Base-by-base conservation (phyloP, 495 filamentous ascomycete species). In the Lophium mytilinum region DNA sequence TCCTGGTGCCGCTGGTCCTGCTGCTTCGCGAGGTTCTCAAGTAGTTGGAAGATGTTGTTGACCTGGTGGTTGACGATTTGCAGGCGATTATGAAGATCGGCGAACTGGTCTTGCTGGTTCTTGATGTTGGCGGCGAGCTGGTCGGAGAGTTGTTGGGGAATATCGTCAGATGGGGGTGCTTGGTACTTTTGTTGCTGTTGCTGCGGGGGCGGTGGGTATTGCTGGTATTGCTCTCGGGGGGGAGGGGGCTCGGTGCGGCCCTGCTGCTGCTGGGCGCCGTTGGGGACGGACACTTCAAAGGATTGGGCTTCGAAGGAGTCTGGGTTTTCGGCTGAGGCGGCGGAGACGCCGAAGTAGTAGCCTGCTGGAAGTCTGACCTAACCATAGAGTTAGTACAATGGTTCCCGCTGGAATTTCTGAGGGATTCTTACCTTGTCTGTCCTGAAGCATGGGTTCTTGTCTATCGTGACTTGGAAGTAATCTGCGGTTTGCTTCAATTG, bases 251-350 rank as follows among this genome's bases (percentile, higher is more conserved):
- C 47, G 33, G 50, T n/a, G 42, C 52, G 40, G 12, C 50, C 43
- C 24, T 69, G 63, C 19, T 72, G 41, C 41, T 62, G 51, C 3
- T 68, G 63, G 34, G 58, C 64, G 15, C 67, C 54, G 45, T 62
- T 60, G 50, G 68, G 60, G 52, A 61, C 67, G 12, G 63, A 78
- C 37, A 91, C 77, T 37, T 87, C 73, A 64, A 97, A 81, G 63
- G 92, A 95, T 77, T 90, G 92, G 58, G 93, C 70, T 71, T 98
- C 93, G 68, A 95, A 95, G 30, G 89, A 94, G 69, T 98, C 93
- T 0, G 93, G 89, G 61, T 81, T 90, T 57, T 96, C 90, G 30
- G 89, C 88, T 8, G 89, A 90, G 4, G 86, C 87, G 35, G 92
- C 93, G 1, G 87, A 86, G 59, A 98, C 73, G 66, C 93, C 93